phyloP scores from a whole-genome alignment of 176 grass and related monocot species.

The Saccharum officinarum region DNA sequence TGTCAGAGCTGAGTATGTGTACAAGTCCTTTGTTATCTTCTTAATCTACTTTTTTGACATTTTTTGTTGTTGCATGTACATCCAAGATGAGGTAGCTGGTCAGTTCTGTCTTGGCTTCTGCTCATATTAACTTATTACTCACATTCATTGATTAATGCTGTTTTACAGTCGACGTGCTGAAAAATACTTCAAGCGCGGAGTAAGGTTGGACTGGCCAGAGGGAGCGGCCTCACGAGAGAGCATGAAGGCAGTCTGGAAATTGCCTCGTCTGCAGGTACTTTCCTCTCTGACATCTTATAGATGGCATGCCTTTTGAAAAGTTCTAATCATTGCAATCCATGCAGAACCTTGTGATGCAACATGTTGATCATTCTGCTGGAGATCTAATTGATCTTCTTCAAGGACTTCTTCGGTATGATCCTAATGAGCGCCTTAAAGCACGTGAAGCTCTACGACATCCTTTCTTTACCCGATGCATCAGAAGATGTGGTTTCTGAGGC shows the following conservation, averaged over 20 bases:
- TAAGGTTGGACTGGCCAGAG: conserved; percentile 91
- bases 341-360: conserved; percentile 94
- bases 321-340: conserved; percentile 33
- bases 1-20: conserved; percentile 71
- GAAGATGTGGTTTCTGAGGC: conserved; percentile 74
- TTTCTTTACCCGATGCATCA: conserved; percentile 83
- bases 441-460: conserved; percentile 85
- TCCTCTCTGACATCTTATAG: conserved; percentile 5
- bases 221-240: conserved; percentile 91
- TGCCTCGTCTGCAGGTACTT: conserved; percentile 90
- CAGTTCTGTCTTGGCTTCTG: conserved; percentile 5
- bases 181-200: conserved; percentile 86
- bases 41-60: neutral
- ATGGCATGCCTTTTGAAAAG: conserved; percentile 25
- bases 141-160: conserved; percentile 26
- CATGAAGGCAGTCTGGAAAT: conserved; percentile 84
- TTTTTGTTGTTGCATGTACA: neutral
- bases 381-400: conserved; percentile 97
- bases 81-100: too few relatives aligned
- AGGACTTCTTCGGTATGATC: conserved; percentile 91
- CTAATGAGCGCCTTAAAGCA: conserved; percentile 79
- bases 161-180: conserved; percentile 74
- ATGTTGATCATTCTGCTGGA: conserved; percentile 87
- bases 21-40: conserved; percentile 15
- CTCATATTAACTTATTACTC: conserved; percentile 15